phyloP scores from a whole-genome alignment of 495 filamentous ascomycete genomes.

The Staphylotrichum tortipilum region DNA sequence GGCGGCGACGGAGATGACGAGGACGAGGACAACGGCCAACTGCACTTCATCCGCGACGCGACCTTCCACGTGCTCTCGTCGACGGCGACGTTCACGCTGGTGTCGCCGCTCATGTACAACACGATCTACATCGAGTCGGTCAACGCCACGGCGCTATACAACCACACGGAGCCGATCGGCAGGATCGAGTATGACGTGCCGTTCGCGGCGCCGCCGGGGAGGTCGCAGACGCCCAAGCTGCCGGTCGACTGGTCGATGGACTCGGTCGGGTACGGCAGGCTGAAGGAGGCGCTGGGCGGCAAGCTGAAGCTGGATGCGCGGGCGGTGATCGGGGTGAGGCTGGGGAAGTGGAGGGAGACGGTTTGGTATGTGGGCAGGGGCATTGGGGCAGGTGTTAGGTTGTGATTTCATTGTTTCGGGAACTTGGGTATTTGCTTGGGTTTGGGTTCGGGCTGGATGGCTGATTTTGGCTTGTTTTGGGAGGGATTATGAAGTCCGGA shows the following conservation, averaged over 20 bases:
- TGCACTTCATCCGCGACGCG: slow-evolving; percentile 73
- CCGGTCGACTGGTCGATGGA: slow-evolving; percentile 72
- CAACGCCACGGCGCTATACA: slow-evolving; percentile 78
- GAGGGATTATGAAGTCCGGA: no score
- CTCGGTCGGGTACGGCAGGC: slow-evolving; percentile 71
- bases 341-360: slow-evolving; percentile 63
- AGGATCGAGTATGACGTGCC: slow-evolving; percentile 62
- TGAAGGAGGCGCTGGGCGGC: slow-evolving; percentile 79
- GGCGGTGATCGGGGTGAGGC: slow-evolving; percentile 58
- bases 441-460: neutral
- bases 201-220: slow-evolving; percentile 71
- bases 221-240: slow-evolving; percentile 58
- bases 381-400: slow-evolving; percentile 63
- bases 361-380: slow-evolving; percentile 63
- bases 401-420: slow-evolving; percentile 33
- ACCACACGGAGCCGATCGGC: slow-evolving; percentile 67
- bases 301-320: slow-evolving; percentile 67
- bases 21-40: slow-evolving; percentile 37
- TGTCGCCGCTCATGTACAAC: slow-evolving; percentile 64
- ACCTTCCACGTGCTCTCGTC: slow-evolving; percentile 82
- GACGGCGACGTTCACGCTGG: slow-evolving; percentile 74
- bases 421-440: neutral
- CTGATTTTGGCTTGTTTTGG: neutral
- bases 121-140: slow-evolving; percentile 67
- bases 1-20: neutral